Evolutionary conservation across 257 asterid genomes (phyloP).

Genomic region (Nyctanthes arbortristis): DNA sequence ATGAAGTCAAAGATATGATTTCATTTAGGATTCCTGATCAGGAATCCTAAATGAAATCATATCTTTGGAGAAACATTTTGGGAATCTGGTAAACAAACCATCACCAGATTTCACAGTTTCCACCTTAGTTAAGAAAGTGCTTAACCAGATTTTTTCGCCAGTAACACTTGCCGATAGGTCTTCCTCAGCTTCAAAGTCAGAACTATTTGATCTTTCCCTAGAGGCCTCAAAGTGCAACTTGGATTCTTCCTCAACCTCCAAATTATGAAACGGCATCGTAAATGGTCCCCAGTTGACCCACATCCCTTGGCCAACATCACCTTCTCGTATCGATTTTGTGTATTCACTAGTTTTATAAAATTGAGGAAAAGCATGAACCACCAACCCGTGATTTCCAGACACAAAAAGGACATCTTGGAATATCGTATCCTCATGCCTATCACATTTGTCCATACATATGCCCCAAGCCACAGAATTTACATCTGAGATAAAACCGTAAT

Average conservation of each 20-base stretch:
- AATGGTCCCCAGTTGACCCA: conserved; percentile 94
- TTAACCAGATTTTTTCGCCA: conserved; percentile 67
- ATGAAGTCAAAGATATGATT: conserved; percentile 55
- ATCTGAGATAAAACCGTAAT: conserved; percentile 54
- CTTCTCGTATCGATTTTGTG: conserved; percentile 34
- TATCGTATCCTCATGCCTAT: conserved; percentile 54
- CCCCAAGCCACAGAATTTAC: conserved; percentile 92
- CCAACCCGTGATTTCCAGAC: conserved; percentile 73
- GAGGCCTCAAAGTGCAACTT: conserved; percentile 26
- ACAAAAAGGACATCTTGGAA: conserved; percentile 81
- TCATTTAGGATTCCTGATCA: conserved; percentile 53
- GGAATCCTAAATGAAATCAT: conserved; percentile 66
- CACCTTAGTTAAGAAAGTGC: conserved; percentile 58
- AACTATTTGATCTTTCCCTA: conserved; percentile 26
- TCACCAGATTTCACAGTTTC: conserved; percentile 55
- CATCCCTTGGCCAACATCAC: conserved; percentile 58
- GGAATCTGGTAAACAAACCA: conserved; percentile 58
- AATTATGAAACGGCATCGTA: conserved; percentile 29
- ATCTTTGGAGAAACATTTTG: conserved; percentile 54
- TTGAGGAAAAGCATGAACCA: conserved; percentile 75
- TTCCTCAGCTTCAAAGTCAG: conserved; percentile 31
- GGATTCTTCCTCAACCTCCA: conserved; percentile 31
- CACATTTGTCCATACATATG: conserved; percentile 48
- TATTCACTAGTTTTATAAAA: conserved; percentile 34
- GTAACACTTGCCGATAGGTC: conserved; percentile 39